A percentile compares a stretch with the other conserved stretches of the same genome.
Evolutionary conservation across 2,329 filamentous ascomycete species (phyloP).

Genomic region (Pezicula neosporulosa): DNA sequence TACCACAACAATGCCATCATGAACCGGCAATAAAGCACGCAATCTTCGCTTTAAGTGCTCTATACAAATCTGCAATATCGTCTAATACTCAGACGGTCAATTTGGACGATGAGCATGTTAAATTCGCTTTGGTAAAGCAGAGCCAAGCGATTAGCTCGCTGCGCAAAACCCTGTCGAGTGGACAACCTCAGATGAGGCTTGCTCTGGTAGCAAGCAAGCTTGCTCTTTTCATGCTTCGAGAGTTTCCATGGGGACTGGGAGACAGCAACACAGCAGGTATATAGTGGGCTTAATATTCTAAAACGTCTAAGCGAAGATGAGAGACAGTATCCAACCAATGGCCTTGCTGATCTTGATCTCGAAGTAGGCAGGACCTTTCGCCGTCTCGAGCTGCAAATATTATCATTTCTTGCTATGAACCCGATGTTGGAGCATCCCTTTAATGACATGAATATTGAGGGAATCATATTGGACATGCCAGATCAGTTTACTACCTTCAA

Average conservation of each 20-base stretch:
- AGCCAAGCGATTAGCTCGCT: constrained; percentile 46
- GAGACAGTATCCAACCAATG: constrained; percentile 2
- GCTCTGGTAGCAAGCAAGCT: constrained; percentile 57
- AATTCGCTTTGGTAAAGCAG: constrained; percentile 28
- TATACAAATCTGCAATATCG: constrained; percentile 56
- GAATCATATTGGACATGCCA: constrained; percentile 5
- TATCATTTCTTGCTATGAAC: constrained; percentile 15
- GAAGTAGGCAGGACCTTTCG: constrained; percentile 5
- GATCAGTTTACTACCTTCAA: constrained; percentile 11
- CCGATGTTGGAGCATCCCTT: constrained; percentile 8
- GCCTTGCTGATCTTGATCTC: no score
- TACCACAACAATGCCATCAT: constrained; percentile 57
- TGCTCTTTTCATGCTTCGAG: constrained; percentile 62
- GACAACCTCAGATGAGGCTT: constrained; percentile 31
- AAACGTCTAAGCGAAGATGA: constrained; percentile 8
- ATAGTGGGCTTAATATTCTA: constrained; percentile 11
- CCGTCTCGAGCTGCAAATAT: constrained; percentile 11
- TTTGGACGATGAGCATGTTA: constrained; percentile 15
- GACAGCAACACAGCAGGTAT: constrained; percentile 14
- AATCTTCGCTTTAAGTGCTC: constrained; percentile 58
- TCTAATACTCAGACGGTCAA: constrained; percentile 23
- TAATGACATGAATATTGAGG: constrained; percentile 6
- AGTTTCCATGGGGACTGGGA: constrained; percentile 53
- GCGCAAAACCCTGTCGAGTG: constrained; percentile 9
- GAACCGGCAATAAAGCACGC: constrained; percentile 58